phyloP scores from a whole-genome alignment of 768 basidiomycete genomes.

The Tricholoma saponaceum region DNA sequence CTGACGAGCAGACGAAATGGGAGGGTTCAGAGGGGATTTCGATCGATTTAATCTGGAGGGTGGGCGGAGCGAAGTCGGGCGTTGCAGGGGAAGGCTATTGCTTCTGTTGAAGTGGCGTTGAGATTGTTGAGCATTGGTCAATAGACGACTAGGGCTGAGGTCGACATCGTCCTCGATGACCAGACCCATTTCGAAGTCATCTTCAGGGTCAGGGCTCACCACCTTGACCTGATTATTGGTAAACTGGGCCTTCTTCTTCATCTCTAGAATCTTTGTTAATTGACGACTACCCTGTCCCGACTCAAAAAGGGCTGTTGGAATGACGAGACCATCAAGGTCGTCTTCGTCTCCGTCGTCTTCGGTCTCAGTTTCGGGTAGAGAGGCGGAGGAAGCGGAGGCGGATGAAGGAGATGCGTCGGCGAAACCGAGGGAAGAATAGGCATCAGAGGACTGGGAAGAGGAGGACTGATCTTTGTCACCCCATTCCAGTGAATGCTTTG shows the following conservation, averaged over 20 bases:
- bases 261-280: conserved; percentile 47
- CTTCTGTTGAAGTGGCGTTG: conserved; percentile 47
- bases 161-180: conserved; percentile 81
- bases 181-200: conserved; percentile 83
- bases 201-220: conserved; percentile 64
- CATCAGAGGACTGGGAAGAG: conserved; percentile 85
- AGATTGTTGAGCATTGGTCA: conserved; percentile 43
- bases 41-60: conserved; percentile 65
- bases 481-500: conserved; percentile 85
- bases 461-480: conserved; percentile 78
- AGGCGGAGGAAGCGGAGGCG: conserved; percentile 62
- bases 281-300: conserved; percentile 56
- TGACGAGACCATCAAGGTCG: conserved; percentile 76
- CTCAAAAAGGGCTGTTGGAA: conserved; percentile 74
- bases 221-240: conserved; percentile 38
- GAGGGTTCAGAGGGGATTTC: conserved; percentile 69
- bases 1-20: conserved; percentile 65
- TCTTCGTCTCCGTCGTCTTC: conserved; percentile 70
- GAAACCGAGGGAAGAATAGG: conserved; percentile 77
- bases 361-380: conserved; percentile 67
- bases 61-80: conserved; percentile 50
- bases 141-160: conserved; percentile 73
- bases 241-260: conserved; percentile 51
- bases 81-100: conserved; percentile 54
- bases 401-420: conserved; percentile 69